Conservation (phyloP, 2,329 filamentous ascomycete species). For the Herpotrichia juniperi region DNA sequence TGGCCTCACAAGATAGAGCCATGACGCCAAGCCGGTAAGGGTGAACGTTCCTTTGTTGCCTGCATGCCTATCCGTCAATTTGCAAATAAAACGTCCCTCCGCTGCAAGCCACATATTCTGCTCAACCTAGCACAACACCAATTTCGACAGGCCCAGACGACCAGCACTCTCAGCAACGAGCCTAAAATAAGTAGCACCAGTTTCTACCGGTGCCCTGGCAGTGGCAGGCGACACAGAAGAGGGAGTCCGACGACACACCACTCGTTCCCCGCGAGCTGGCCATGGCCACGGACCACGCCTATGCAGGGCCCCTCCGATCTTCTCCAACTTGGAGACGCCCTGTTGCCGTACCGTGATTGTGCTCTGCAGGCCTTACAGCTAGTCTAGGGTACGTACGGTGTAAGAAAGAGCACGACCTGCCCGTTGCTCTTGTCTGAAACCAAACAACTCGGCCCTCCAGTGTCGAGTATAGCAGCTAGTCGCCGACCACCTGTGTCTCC, state of each 20-base stretch:
- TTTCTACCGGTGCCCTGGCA: conserved; percentile 24
- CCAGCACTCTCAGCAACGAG: conserved; percentile 6
- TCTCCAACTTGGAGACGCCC: conserved; percentile 6
- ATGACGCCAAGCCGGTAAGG: conserved; percentile 21
- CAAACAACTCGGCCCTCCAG: conserved; percentile 10
- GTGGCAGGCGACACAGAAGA: conserved; percentile 22
- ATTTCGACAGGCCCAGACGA: conserved; percentile 6
- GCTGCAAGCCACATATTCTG: conserved; percentile 30
- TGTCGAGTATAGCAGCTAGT: not conserved
- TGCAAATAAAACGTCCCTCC: conserved; percentile 18
- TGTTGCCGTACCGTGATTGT: conserved; percentile 1
- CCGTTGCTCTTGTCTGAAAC: not conserved
- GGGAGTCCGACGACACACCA: conserved; percentile 6
- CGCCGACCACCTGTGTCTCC: too few relatives aligned
- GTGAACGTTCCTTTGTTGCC: conserved; percentile 3
- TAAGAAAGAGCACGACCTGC: not conserved
- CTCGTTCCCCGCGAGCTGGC: conserved; percentile 12
- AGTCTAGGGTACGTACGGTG: not conserved
- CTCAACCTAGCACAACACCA: conserved; percentile 19
- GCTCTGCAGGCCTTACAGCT: conserved; percentile 1
- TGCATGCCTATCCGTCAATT: conserved; percentile 7
- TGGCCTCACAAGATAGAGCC: conserved; percentile 4
- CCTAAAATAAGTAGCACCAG: conserved; percentile 29
- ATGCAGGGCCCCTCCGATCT: conserved; percentile 16
- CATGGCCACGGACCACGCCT: conserved; percentile 19